phyloP scores from a whole-genome alignment of 2,329 filamentous ascomycete genomes.

The Orbilia oligospora region DNA sequence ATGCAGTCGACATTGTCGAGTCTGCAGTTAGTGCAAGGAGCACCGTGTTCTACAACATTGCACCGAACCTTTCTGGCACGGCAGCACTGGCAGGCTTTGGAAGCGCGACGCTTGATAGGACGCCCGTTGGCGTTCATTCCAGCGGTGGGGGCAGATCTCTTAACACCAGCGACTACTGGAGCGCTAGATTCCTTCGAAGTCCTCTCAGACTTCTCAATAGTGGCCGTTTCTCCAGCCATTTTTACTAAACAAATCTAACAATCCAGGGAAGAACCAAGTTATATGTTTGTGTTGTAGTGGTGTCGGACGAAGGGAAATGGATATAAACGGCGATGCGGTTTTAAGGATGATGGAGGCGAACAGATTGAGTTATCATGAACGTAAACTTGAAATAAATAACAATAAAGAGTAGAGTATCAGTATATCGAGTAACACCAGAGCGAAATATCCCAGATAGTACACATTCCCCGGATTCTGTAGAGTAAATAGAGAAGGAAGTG shows the following conservation, averaged over 20 bases:
- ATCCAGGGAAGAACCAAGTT: neutral
- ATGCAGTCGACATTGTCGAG: constrained; percentile 84
- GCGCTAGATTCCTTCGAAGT: constrained; percentile 28
- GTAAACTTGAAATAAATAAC: neutral
- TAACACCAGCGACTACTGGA: constrained; percentile 64
- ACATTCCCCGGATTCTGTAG: constrained; percentile 57
- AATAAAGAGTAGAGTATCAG: constrained; percentile 23
- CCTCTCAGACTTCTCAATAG: constrained; percentile 22
- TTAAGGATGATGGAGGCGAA: constrained; percentile 9
- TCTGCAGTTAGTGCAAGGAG: constrained; percentile 88
- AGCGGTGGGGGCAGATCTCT: constrained; percentile 74
- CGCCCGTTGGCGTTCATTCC: constrained; percentile 71
- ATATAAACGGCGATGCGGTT: constrained; percentile 26
- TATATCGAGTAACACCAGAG: constrained; percentile 61
- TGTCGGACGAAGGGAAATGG: constrained; percentile 50
- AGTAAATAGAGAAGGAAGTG: constrained; percentile 44
- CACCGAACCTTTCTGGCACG: constrained; percentile 91
- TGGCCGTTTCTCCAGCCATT: constrained; percentile 38
- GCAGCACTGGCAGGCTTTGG: constrained; percentile 90
- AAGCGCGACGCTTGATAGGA: constrained; percentile 85
- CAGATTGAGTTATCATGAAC: constrained; percentile 37
- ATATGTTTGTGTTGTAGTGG: constrained; percentile 50
- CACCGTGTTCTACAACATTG: constrained; percentile 88
- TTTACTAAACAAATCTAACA: constrained; percentile 10
- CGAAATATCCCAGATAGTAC: constrained; percentile 60